Evolutionary conservation across 805 yeast genomes (phyloP).

Genomic region (Lachancea quebecensis): DNA sequence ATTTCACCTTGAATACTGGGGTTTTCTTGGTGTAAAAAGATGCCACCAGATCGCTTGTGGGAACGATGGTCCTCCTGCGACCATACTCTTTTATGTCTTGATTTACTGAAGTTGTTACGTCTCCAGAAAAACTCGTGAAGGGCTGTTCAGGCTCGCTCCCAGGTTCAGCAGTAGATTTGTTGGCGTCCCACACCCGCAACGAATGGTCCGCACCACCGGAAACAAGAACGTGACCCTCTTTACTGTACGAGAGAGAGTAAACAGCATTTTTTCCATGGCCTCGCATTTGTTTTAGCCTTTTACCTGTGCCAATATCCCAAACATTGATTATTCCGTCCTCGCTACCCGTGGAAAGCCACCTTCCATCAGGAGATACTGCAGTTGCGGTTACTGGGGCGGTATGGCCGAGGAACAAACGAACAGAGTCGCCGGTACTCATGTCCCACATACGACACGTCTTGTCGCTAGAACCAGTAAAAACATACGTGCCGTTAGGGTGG

Average conservation of each 20-base stretch:
- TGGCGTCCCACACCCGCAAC: conserved; percentile 94
- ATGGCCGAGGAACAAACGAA: conserved; percentile 88
- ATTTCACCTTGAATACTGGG: conserved; percentile 87
- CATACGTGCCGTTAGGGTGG: conserved; percentile 94
- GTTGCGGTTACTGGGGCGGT: conserved; percentile 79
- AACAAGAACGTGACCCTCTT: conserved; percentile 82
- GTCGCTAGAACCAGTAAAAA: conserved; percentile 92
- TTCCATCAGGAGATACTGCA: conserved; percentile 93
- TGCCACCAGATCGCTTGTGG: conserved; percentile 85
- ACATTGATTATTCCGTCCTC: conserved; percentile 83
- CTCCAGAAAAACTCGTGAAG: conserved; percentile 33
- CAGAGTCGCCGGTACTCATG: conserved; percentile 78
- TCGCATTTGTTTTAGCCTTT: conserved; percentile 81
- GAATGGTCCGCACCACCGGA: conserved; percentile 91
- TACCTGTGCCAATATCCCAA: conserved; percentile 93
- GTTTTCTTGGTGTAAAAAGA: conserved; percentile 91
- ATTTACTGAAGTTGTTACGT: conserved; percentile 27
- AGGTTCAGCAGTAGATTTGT: conserved; percentile 72
- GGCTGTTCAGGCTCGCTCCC: conserved; percentile 73
- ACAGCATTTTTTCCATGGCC: conserved; percentile 90
- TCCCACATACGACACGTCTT: conserved; percentile 99
- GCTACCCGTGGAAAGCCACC: conserved; percentile 93
- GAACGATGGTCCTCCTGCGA: conserved; percentile 63
- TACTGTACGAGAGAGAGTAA: conserved; percentile 75
- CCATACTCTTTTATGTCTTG: conserved; percentile 42